Base-by-base conservation (phyloP, 2,329 filamentous ascomycete species). In the Didymella sp. region DNA sequence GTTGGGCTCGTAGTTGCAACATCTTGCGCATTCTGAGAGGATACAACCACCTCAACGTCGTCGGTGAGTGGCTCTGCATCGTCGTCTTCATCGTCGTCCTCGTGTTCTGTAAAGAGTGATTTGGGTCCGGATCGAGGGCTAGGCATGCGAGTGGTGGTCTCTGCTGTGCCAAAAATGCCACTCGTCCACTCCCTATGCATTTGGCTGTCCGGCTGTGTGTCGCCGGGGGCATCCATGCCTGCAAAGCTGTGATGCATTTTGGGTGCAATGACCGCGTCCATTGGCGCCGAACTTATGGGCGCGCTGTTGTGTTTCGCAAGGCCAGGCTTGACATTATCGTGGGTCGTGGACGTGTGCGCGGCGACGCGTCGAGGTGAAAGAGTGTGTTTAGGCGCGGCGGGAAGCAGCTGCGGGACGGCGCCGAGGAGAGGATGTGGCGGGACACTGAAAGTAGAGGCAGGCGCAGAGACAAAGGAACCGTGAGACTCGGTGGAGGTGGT, bases 141-240 rank as follows among this genome's bases (percentile, higher is more conserved):
- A 13, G 46, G 43, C 19, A 40, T 42, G 38, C 35, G 35, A 40
- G 60, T 57, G 38, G 35, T 58, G 21, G 42, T 60, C 22, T 58
- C 60, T 41, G 56, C 59, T 35, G 51, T 58, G 37, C 55, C 60
- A 17, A 54, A 63, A 22, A 70, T 55, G 24, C 61, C 68, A 37
- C 75, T 78, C 41, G 71, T 74, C 58, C 69, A 79, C 21, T 77
- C 66, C 43, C 69, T 76, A 64, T 79, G 78, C 42, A 81, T 76
- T 60, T 82, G 80, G 50, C 78, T 79, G 51, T 79, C 78, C 22
- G 76, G 74, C 68, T 82, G 80, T 1, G 80, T 82, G 58, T 82
- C 80, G 46, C 79, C 79, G 2, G 71, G 70, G 17, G 60, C 66
- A 55, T 74, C 74, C 46, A 73, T 71, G 43, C 69, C 76, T 30